Base-by-base conservation (phyloP, 208 protist genomes). In the Crithidia expoeki region DNA sequence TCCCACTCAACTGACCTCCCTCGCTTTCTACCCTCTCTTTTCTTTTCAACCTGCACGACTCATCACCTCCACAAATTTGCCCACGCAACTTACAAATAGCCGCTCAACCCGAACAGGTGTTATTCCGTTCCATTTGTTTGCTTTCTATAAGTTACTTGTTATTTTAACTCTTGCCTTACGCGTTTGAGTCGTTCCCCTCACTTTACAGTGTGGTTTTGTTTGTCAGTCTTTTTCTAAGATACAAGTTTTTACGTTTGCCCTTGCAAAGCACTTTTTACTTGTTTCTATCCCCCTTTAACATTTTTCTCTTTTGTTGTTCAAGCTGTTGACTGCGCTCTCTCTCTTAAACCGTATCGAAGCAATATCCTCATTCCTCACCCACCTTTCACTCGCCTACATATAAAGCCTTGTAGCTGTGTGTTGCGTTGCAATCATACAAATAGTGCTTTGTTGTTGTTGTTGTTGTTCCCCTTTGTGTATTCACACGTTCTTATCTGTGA, bases 61-160 rank as follows among this genome's bases (percentile, higher is more conserved):
- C 7, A n/a, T n/a, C n/a, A n/a, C n/a, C n/a, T n/a, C n/a, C n/a
- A n/a, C n/a, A n/a, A n/a, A n/a, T 62, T 62, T 11, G 36, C 36
- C 36, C 5, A 40, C 36, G 12, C 36, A 40, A n/a, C 56, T 10
- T 12, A 2, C 0, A 30, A 32, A 21, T 47, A 50, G 25, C 42
- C 38, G 30, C 50, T 46, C 38, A 42, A 32, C 32, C 4, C 25
- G 58, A 52, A 30, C 53, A 60, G 64, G 33, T 57, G n/a, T 59
- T 59, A 12, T 17, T n/a, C 33, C 47, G n/a, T 52, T 28, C 23
- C n/a, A 23, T 6, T 52, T 23, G 23, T 12, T 30, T 32, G 47
- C 2, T 14, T 23, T 30, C 21, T 30, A n/a, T 28, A 2, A 5
- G 36, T 40, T 40, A 40, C 12, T 40, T 40, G 36, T 40, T 40